Base-by-base conservation (phyloP, 352 stramenopile species). In the Peronospora destructor region DNA sequence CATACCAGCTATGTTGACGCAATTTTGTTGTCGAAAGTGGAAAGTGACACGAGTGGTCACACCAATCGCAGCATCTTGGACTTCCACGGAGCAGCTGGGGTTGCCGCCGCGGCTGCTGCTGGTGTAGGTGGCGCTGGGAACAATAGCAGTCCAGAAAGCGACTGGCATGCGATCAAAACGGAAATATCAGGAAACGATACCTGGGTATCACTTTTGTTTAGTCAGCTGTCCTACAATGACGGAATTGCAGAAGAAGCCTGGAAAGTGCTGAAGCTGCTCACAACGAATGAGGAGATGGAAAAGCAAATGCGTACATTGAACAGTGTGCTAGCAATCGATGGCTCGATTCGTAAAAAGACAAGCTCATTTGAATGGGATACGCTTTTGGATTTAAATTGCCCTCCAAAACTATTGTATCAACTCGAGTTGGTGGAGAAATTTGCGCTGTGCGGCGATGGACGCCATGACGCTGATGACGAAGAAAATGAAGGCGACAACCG, bases 261-360 rank as follows among this genome's bases (percentile, higher is more conserved):
- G 73, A 87, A 87, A 46, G 59, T 91, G 14, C 39, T 93, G 11
- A 91, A 85, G 40, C 54, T 90, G 25, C 53, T 93, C 10, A 66
- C 69, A 25, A 73, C 71, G 14, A 70, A 89, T 53, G 56, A 68
- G 6, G 33, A 58, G 17, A 86, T 90, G 70, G 79, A 87, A 54
- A 88, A 85, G 49, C 72, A 66, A 9, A 84, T 71, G 38, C 77
- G 77, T 16, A 84, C 74, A 13, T 53, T 93, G 13, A 84, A 87
- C 37, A 59, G 64, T 30, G 48, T 70, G 28, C 56, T 91, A 19
- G 73, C 64, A 11, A 87, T 90, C 25, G 80, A 91, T 57, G 78
- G 82, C 6, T 81, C 75, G 1, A 81, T 87, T 36, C 68, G 62
- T 28, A 56, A 49, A 21, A 70, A 67, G 1, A 35, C 65, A 3